These are phyloP conservation scores for Colletotrichum sp. DNA, from an alignment of 2,329 filamentous ascomycete species.

Conservation along the genomic window DNA sequence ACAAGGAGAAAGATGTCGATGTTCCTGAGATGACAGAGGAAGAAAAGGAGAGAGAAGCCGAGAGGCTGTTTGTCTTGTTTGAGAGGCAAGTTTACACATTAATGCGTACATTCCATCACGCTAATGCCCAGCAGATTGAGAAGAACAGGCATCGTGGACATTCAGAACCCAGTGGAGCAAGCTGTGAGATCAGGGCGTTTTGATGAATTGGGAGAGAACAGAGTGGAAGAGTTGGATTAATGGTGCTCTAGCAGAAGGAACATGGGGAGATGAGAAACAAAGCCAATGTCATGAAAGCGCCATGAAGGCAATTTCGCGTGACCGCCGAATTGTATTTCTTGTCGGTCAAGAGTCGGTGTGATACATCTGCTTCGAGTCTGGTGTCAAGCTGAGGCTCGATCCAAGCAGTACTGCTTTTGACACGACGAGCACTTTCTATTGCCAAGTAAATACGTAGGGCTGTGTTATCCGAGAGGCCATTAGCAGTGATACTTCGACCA, in stretches of 20 bases:
- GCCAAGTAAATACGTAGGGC: background rate
- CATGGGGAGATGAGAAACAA: background rate
- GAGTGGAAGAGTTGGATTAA: constrained; percentile 45
- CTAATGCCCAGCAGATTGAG: constrained; percentile 54
- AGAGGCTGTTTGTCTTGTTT: constrained; percentile 87
- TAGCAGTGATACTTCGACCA: background rate
- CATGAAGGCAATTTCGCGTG: background rate
- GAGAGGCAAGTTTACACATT: constrained; percentile 65
- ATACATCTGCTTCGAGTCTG: background rate
- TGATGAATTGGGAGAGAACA: constrained; percentile 67
- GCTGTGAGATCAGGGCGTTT: constrained; percentile 73
- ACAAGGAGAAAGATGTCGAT: constrained; percentile 65
- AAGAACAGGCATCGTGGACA: constrained; percentile 75
- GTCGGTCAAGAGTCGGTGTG: background rate
- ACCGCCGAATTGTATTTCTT: background rate
- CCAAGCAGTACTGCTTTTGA: background rate
- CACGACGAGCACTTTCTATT: background rate
- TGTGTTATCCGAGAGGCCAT: background rate
- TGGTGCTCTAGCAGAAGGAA: background rate
- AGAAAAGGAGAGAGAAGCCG: constrained; percentile 91
- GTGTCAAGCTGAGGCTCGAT: background rate
- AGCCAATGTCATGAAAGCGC: background rate
- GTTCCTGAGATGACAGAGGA: constrained; percentile 82
- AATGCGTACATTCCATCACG: background rate
- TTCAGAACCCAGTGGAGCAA: constrained; percentile 78